Evolutionary conservation across 1,139 yeast genomes (phyloP), one percentile per base, ranked within the genome.

Genomic region (Geotrichum australiense): DNA sequence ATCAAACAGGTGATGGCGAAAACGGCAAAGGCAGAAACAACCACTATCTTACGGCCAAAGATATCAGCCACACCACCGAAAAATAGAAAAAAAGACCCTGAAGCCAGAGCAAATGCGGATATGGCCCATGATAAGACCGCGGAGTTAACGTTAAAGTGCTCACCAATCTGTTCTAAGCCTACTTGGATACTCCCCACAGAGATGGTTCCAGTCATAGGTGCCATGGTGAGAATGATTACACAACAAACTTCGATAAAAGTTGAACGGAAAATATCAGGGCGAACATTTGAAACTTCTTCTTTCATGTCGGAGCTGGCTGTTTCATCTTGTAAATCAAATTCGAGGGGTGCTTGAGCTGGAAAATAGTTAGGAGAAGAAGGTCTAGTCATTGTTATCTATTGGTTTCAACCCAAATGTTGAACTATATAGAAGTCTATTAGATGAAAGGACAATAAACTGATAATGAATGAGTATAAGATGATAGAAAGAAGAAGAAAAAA

Each of bases 61-160:
- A 66, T 63, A 52, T 69, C 74, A 1, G 73, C 68, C 21, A 69
- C 47, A 18, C 66, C 68, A n/a, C 73, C 71, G 60, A 65, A 61
- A 11, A 70, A 45, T 22, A 69, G 52, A 28, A 70, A 52, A 36
- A 66, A 61, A 2, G 72, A 55, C 15, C 73, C 74, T 40, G 65
- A 62, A 2, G 70, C 71, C 16, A 69, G 54, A 35, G 60, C 58
- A 24, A 68, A 63, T 14, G 69, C 58, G 8, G 67, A 58, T 10
- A 65, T 58, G 6, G 66, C 56, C 74, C 74, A 69, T 1, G 71
- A 62, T 10, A 69, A 51, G 26, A 54, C 43, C 21, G 72, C 71
- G 29, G 71, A 71, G 6, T 54, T 40, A 5, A 66, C 55, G 24
- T 54, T 43, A 43, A 68, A 69, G 35, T 60, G 52, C 3, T 52